Conservation (phyloP, 2,329 filamentous ascomycete genomes). For the Remersonia thermophila region DNA sequence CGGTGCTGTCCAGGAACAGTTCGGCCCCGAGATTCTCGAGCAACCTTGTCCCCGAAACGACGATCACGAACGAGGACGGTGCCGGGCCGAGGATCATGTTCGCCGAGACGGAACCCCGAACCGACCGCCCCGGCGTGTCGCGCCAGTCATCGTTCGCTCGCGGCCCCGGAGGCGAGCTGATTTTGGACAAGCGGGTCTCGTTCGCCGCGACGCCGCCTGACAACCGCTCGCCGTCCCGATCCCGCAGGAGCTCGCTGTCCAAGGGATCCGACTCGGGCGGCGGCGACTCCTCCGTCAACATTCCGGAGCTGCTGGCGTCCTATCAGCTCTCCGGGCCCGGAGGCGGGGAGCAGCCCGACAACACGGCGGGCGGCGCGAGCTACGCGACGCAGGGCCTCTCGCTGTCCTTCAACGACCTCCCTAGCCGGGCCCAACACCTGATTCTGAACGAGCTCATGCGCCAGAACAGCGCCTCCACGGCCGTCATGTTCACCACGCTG, state of each 20-base stretch:
- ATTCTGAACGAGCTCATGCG: conserved; percentile 78
- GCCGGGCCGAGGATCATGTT: conserved; percentile 66
- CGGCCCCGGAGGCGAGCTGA: conserved; percentile 36
- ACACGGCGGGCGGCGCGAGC: conserved; percentile 26
- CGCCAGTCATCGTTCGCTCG: conserved; percentile 39
- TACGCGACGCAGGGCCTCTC: conserved; percentile 52
- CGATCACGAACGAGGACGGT: conserved; percentile 51
- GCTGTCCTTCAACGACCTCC: conserved; percentile 76
- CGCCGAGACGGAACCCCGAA: conserved; percentile 31
- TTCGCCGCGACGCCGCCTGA: conserved; percentile 36
- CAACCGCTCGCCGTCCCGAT: conserved; percentile 18
- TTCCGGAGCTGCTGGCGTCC: conserved; percentile 32
- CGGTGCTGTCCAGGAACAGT: conserved; percentile 27
- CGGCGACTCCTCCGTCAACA: conserved; percentile 29
- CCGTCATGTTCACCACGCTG: conserved; percentile 71
- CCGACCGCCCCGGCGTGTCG: conserved; percentile 26
- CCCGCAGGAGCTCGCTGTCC: conserved; percentile 35
- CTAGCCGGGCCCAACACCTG: conserved; percentile 71
- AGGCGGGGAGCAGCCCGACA: conserved; percentile 13
- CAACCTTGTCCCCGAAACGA: conserved; percentile 58
- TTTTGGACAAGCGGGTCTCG: conserved; percentile 50
- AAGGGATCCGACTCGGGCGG: conserved; percentile 5
- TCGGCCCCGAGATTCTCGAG: conserved; percentile 55
- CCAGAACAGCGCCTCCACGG: conserved; percentile 54
- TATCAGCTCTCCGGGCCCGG: conserved; percentile 21